These are phyloP conservation scores for Cercophora newfieldiana DNA, from an alignment of 495 filamentous ascomycete genomes.

Conservation along the genomic window DNA sequence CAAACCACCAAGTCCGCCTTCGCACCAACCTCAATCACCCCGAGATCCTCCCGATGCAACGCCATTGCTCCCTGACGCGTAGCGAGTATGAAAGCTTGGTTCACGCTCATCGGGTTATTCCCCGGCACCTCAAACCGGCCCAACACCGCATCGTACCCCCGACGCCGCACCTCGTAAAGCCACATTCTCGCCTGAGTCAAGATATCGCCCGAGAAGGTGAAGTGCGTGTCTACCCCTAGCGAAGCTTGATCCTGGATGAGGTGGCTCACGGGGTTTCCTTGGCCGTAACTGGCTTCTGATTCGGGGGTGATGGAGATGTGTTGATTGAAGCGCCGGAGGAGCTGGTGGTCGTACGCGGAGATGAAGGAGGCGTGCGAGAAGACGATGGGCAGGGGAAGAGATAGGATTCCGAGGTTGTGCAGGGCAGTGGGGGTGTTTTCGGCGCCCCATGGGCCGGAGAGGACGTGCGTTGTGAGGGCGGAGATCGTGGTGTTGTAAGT, in stretches of 20 bases:
- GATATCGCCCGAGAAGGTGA: conserved; percentile 46
- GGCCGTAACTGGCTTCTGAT: conserved; percentile 48
- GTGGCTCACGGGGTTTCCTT: conserved; percentile 37
- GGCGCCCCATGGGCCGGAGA: conserved; percentile 37
- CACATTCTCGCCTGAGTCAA: conserved; percentile 47
- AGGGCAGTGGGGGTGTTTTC: conserved; percentile 39
- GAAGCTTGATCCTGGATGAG: conserved; percentile 43
- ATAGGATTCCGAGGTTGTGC: conserved; percentile 31
- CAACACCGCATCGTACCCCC: conserved; percentile 37
- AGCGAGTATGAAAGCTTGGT: conserved; percentile 52
- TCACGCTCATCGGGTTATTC: conserved; percentile 45
- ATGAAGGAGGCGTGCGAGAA: conserved; percentile 43
- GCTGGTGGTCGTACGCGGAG: conserved; percentile 26
- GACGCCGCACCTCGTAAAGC: conserved; percentile 40
- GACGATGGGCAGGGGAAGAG: conserved; percentile 40
- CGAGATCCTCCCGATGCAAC: conserved; percentile 47
- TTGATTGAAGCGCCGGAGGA: conserved; percentile 41
- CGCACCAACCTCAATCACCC: conserved; percentile 44
- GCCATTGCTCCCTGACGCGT: conserved; percentile 50
- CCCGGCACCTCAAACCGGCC: conserved; percentile 38
- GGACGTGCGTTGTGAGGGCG: conserved; percentile 38
- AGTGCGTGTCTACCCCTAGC: conserved; percentile 49
- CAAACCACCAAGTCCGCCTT: conserved; percentile 56
- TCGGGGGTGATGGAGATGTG: conserved; percentile 49
- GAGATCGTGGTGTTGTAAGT: conserved; percentile 34